These are phyloP conservation scores for Curvularia hawaiiensis DNA, from an alignment of 2,329 filamentous ascomycete species.

Conservation along the genomic window DNA sequence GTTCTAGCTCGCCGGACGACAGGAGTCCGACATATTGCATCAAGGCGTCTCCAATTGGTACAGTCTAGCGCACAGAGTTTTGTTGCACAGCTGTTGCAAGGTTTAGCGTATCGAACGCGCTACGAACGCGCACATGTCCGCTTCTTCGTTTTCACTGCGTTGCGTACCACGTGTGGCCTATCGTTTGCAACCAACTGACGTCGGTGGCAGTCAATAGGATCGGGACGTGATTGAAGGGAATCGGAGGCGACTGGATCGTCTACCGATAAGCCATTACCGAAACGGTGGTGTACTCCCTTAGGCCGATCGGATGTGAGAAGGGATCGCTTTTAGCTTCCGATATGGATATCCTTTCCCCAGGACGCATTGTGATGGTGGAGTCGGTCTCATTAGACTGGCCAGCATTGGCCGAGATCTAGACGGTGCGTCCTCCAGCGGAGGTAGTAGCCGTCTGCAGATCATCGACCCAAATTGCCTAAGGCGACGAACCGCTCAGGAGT, in stretches of 20 bases:
- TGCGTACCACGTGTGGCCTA: not conserved
- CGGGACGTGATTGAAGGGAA: not conserved
- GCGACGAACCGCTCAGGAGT: not conserved
- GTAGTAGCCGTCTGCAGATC: not conserved
- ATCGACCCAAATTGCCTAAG: not conserved
- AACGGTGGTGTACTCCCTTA: not conserved
- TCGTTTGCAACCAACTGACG: not conserved
- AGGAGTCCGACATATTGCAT: not conserved
- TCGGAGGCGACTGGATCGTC: not conserved
- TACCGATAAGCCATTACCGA: not conserved
- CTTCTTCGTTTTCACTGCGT: not conserved
- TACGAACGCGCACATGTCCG: not conserved
- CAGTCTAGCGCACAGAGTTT: not conserved
- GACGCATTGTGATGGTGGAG: constrained; percentile 5
- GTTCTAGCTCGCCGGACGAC: not conserved
- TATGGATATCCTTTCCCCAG: constrained; percentile 4
- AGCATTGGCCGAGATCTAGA: constrained; percentile 3
- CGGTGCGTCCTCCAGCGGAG: not conserved
- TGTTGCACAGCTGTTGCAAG: not conserved
- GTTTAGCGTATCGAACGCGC: not conserved
- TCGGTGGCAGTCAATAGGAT: not conserved
- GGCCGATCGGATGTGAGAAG: not conserved
- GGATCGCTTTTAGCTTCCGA: constrained; percentile 6
- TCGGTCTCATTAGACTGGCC: not conserved
- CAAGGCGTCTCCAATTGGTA: not conserved